Evolutionary conservation across 139 green algal genomes (phyloP), one percentile per base, ranked within the genome.

Genomic region (Haematococcus lacustris): DNA sequence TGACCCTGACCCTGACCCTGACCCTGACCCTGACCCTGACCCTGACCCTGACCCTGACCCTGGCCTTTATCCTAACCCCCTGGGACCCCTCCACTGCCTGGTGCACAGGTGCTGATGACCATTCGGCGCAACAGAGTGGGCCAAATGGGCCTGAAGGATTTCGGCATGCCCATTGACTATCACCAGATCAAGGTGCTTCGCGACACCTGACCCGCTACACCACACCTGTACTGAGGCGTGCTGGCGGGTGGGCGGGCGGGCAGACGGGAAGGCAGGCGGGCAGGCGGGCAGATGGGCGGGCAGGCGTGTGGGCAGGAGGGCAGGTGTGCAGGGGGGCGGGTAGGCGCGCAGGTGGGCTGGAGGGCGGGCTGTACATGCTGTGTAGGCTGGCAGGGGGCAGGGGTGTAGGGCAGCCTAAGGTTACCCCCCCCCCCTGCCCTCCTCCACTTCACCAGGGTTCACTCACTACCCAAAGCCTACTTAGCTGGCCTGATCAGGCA

Each of bases 71-170:
- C n/a, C n/a, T n/a, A n/a, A n/a, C n/a, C n/a, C n/a, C n/a, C n/a
- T n/a, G n/a, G n/a, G n/a, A n/a, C n/a, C n/a, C n/a, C n/a, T n/a
- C n/a, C n/a, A n/a, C n/a, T n/a, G n/a, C n/a, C n/a, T n/a, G n/a
- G n/a, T n/a, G n/a, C n/a, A 21, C 38, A 71, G 39, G 70, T 80
- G 62, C 80, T 89, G 39, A 25, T 66, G 33, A 43, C 59, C 65
- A 89, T 89, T 74, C 78, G 84, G 32, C 76, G 71, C 62, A 88
- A 80, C 74, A 65, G 83, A 6, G 28, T 88, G 62, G 73, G 38
- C 41, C 66, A 73, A 37, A 83, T 88, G 78, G 83, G 83, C 5
- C 68, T 86, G 7, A 33, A 64, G 13, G 51, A 75, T 1, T 74
- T 68, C 38, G 39, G 35, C 1, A 61, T 69, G 35, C 9, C 35